phyloP scores from a whole-genome alignment of 2,329 filamentous ascomycete species.

The Cladosporium sp. region DNA sequence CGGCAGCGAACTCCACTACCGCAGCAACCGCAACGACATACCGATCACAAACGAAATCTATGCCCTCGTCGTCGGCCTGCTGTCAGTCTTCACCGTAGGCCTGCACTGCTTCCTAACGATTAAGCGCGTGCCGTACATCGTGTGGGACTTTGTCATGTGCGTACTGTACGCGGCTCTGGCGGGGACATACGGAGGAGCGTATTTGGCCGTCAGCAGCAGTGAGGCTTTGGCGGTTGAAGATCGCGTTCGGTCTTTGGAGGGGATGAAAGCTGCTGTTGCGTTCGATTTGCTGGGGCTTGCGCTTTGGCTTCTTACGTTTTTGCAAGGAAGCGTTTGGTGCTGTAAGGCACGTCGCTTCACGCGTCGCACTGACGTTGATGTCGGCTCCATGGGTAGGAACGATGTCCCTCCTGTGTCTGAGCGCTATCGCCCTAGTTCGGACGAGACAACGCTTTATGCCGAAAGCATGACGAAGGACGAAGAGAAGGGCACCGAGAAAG shows the following conservation, averaged over 20 bases:
- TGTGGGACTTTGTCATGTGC: conserved; percentile 6
- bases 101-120: conserved; percentile 6
- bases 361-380: neutral
- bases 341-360: conserved; percentile 1
- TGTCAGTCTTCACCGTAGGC: neutral
- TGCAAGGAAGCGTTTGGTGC: conserved; percentile 2
- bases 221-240: neutral
- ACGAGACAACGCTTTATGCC: conserved; percentile 3
- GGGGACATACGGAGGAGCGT: neutral
- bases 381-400: neutral
- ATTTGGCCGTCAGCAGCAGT: neutral
- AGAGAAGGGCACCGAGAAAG: neutral
- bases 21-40: neutral
- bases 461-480: neutral
- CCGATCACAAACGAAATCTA: conserved; percentile 8
- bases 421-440: neutral
- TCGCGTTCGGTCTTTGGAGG: neutral
- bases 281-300: conserved; percentile 5
- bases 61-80: conserved; percentile 10
- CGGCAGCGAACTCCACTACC: conserved; percentile 2
- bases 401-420: neutral
- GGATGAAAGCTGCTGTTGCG: conserved; percentile 7
- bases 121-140: conserved; percentile 1
- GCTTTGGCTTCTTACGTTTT: conserved; percentile 6
- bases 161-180: conserved; percentile 7